Conservation (phyloP, 2,329 filamentous ascomycete genomes). For the Pseudofabraea citricarpa region DNA sequence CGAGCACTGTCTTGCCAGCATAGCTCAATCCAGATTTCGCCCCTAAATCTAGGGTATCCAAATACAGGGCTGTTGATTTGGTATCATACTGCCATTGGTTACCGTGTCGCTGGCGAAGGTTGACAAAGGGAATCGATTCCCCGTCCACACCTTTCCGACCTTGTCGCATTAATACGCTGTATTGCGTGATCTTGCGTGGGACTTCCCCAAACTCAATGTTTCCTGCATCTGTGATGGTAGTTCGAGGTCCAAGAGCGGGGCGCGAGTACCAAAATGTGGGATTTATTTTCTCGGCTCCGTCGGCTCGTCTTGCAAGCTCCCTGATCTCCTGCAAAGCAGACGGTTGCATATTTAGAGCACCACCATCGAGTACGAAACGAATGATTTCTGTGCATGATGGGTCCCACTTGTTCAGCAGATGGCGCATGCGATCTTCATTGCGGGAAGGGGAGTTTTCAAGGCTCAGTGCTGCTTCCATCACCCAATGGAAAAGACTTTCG, state of each 20-base stretch:
- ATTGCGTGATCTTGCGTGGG: background rate
- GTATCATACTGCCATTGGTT: background rate
- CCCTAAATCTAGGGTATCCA: too few species aligned
- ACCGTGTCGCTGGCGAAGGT: background rate
- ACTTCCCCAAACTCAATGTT: background rate
- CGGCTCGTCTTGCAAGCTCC: background rate
- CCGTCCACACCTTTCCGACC: too few species aligned
- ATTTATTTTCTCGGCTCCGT: too few species aligned
- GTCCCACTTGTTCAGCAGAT: background rate
- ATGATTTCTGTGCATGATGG: background rate
- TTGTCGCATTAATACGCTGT: too few species aligned
- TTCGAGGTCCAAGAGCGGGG: background rate
- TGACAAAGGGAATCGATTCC: background rate
- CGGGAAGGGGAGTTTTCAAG: too few species aligned
- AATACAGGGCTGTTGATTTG: too few species aligned
- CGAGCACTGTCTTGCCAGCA: conserved; percentile 86
- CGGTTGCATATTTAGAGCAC: background rate
- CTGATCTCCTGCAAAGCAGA: background rate
- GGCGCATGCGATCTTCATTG: background rate
- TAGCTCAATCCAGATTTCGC: conserved; percentile 91
- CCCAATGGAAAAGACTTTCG: too few species aligned
- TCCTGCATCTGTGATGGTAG: background rate
- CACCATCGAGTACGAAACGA: background rate
- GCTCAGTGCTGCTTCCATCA: too few species aligned
- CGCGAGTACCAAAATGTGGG: background rate